phyloP scores from a whole-genome alignment of 352 stramenopile genomes.

The Globisporangium spinosum region DNA sequence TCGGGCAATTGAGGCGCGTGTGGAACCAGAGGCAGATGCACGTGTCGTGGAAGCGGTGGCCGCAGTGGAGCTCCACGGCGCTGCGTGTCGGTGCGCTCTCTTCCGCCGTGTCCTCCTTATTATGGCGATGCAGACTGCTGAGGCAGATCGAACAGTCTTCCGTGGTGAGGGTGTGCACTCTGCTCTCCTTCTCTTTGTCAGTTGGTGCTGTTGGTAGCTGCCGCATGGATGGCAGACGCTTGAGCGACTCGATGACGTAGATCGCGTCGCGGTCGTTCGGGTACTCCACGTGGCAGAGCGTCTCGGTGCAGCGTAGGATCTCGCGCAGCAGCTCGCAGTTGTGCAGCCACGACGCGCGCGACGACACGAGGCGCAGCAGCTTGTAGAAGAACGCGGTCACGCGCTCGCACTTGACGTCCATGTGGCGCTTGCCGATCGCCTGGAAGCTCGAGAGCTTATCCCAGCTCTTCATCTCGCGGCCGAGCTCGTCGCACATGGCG shows the following conservation, averaged over 20 bases:
- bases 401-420: conserved; percentile 45
- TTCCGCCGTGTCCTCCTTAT: neutral
- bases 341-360: conserved; percentile 39
- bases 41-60: conserved; percentile 73
- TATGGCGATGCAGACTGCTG: conserved; percentile 17
- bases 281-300: conserved; percentile 49
- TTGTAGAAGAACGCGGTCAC: conserved; percentile 46
- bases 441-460: conserved; percentile 33
- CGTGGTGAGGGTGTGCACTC: neutral
- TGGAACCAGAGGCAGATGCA: conserved; percentile 73
- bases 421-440: conserved; percentile 41
- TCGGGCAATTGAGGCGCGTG: conserved; percentile 54
- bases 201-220: conserved; percentile 2
- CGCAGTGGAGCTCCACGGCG: conserved; percentile 47
- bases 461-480: conserved; percentile 38
- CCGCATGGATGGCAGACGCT: conserved; percentile 20
- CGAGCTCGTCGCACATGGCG: conserved; percentile 43
- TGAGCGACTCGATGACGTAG: conserved; percentile 41
- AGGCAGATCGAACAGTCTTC: conserved; percentile 63
- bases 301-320: conserved; percentile 41
- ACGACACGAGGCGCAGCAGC: conserved; percentile 37
- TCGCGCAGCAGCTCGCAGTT: conserved; percentile 48
- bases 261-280: conserved; percentile 40
- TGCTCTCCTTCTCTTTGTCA: neutral
- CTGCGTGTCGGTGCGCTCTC: conserved; percentile 12